phyloP scores from a whole-genome alignment of 1,284 basidiomycete genomes.

The Ganoderma lingzhi region DNA sequence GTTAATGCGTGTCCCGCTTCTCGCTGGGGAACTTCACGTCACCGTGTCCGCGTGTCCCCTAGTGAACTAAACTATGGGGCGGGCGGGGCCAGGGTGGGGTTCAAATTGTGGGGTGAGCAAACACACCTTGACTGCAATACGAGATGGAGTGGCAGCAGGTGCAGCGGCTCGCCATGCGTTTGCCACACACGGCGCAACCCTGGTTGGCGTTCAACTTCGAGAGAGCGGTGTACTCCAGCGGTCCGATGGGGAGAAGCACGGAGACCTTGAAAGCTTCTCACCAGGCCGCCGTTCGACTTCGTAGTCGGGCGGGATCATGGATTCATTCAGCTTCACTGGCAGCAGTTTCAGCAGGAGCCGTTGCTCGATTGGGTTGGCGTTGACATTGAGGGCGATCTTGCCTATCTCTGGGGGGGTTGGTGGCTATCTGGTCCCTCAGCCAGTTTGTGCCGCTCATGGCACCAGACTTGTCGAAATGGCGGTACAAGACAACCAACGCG shows the following conservation, averaged over 20 bases:
- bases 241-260: constrained; percentile 49
- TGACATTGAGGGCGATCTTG: constrained; percentile 41
- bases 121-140: constrained; percentile 47
- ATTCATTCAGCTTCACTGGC: constrained; percentile 31
- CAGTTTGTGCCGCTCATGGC: constrained; percentile 24
- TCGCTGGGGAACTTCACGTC: background rate
- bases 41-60: background rate
- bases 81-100: background rate
- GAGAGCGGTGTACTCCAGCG: constrained; percentile 46
- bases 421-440: constrained; percentile 22
- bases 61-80: background rate
- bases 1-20: background rate
- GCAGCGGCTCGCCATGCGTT: constrained; percentile 44
- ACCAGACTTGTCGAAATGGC: constrained; percentile 28
- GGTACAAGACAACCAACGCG: constrained; percentile 43
- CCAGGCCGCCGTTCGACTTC: constrained; percentile 34
- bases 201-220: constrained; percentile 45
- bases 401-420: constrained; percentile 10
- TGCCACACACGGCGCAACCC: constrained; percentile 51
- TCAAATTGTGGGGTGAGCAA: background rate
- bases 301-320: constrained; percentile 32
- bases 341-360: constrained; percentile 1
- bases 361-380: constrained; percentile 41
- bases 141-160: constrained; percentile 45
- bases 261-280: constrained; percentile 37